A percentile compares a stretch with the other conserved stretches of the same genome.
Conservation (phyloP, 1,284 basidiomycete species). For the Rhodotorula sp. region DNA sequence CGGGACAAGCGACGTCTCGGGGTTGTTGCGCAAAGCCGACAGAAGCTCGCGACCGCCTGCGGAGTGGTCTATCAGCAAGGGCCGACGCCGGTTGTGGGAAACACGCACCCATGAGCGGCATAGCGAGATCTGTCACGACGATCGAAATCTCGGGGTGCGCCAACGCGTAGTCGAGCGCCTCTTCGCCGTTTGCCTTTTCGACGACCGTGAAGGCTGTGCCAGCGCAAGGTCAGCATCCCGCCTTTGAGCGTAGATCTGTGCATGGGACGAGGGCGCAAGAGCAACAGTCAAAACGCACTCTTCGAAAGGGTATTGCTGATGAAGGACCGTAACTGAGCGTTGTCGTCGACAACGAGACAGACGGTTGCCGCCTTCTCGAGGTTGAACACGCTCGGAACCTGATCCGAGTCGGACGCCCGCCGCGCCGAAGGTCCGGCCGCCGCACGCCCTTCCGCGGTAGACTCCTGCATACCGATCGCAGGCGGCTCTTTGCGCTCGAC, state of each 20-base stretch:
- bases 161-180: slow-evolving; percentile 41
- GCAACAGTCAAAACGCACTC: background rate
- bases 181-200: slow-evolving; percentile 35
- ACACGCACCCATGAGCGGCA: slow-evolving; percentile 31
- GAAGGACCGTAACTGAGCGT: slow-evolving; percentile 30
- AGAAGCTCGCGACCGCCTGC: slow-evolving; percentile 41
- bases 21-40: slow-evolving; percentile 34
- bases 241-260: background rate
- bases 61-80: background rate
- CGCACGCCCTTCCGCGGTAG: background rate
- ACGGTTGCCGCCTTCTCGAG: slow-evolving; percentile 18
- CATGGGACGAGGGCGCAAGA: background rate
- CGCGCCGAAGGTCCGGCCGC: background rate
- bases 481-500: background rate
- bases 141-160: slow-evolving; percentile 35
- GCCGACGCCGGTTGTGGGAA: background rate
- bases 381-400: slow-evolving; percentile 12
- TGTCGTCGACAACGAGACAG: slow-evolving; percentile 36
- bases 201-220: slow-evolving; percentile 34
- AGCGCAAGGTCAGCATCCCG: too few species aligned
- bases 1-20: slow-evolving; percentile 36
- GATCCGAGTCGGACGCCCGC: slow-evolving; percentile 2
- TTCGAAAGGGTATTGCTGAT: slow-evolving; percentile 41
- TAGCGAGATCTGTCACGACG: slow-evolving; percentile 45
- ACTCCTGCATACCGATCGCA: background rate